These are phyloP conservation scores for Gossypium trilobum DNA, from an alignment of 441 rosid species.

Conservation along the genomic window DNA sequence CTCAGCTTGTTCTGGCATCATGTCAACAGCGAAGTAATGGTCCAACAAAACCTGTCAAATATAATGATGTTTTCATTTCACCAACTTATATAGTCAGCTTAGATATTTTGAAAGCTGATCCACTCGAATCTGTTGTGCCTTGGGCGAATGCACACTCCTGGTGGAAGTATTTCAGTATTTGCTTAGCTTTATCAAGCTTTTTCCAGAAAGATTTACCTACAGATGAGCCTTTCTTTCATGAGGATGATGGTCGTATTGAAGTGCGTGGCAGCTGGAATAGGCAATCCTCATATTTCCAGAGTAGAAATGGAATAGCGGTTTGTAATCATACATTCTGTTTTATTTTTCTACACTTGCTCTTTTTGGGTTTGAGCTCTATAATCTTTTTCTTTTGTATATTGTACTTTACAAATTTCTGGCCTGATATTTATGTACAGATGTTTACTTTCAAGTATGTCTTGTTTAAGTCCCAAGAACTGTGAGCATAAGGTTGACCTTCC, in stretches of 20 bases:
- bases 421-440: not conserved
- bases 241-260: constrained; percentile 65
- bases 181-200: constrained; percentile 52
- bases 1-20: constrained; percentile 29
- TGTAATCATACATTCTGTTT: constrained; percentile 25
- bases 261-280: constrained; percentile 49
- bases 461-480: not conserved
- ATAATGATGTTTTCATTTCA: constrained; percentile 24
- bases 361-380: not conserved
- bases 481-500: not conserved
- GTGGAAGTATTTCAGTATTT: constrained; percentile 62
- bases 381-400: not conserved
- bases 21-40: constrained; percentile 25
- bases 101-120: constrained; percentile 58
- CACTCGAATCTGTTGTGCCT: constrained; percentile 40
- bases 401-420: not conserved
- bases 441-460: not conserved
- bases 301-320: constrained; percentile 58
- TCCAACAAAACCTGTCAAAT: constrained; percentile 26
- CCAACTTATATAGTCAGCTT: constrained; percentile 75
- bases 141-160: constrained; percentile 47
- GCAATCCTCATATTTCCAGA: constrained; percentile 54
- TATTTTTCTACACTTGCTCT: not conserved
- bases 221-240: constrained; percentile 36
- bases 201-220: constrained; percentile 40